Conservation (phyloP, 2,329 filamentous ascomycete species). For the Decorospora gaudefroyi region DNA sequence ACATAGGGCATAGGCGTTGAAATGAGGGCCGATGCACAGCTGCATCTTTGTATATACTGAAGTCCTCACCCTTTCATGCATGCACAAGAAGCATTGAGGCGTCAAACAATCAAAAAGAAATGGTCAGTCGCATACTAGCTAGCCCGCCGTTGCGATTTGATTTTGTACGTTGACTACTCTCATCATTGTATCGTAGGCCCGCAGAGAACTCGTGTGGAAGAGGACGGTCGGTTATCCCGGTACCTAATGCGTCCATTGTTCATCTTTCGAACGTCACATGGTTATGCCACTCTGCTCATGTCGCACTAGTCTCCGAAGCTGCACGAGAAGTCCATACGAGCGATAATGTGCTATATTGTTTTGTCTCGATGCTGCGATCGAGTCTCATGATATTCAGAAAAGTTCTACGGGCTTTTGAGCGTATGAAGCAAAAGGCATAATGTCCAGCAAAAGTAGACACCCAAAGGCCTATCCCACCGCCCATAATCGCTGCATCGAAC, state of each 20-base stretch:
- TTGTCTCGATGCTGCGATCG: conserved; percentile 9
- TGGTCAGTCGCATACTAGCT: no score
- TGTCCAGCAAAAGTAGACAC: conserved; percentile 4
- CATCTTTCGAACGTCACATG: no score
- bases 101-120: conserved; percentile 1
- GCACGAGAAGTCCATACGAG: no score
- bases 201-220: no score
- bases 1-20: conserved; percentile 8
- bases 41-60: background rate
- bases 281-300: no score
- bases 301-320: no score
- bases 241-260: no score
- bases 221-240: no score
- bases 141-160: no score
- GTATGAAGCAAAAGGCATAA: background rate
- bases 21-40: conserved; percentile 1
- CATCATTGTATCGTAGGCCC: no score
- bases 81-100: background rate
- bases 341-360: background rate
- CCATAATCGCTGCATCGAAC: background rate
- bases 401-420: conserved; percentile 14
- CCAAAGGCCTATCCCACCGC: background rate
- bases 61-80: background rate
- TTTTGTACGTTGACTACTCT: no score
- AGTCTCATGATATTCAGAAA: conserved; percentile 18